Evolutionary conservation across 1,284 basidiomycete genomes (phyloP), one percentile per base, ranked within the genome.

Genomic region (Coriolopsis trogii): DNA sequence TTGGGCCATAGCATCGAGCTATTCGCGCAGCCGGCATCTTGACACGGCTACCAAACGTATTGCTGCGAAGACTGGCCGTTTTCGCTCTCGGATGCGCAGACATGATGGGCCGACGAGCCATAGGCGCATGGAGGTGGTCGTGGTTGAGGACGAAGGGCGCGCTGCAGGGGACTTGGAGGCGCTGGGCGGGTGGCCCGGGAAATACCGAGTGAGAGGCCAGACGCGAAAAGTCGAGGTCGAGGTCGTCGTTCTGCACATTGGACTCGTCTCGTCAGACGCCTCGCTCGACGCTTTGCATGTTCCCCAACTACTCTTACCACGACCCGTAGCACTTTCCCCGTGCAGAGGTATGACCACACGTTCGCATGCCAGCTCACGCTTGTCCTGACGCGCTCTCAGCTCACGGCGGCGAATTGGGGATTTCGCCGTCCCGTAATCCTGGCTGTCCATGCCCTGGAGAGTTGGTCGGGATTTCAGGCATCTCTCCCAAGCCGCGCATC

Each of bases 401-500:
- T 56, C 55, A 60, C 57, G 63, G 60, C 57, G 57, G 57, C 59
- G 59, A 56, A 64, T 65, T 61, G 69, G 64, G 68, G 62, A 63
- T 65, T 56, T 64, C 62, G 65, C 65, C 68, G 66, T 55, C 60
- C 59, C 64, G 58, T 67, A 71, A 61, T 59, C 68, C 76, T 76
- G 75, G 75, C 79, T 81, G 82, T 84, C 81, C 81, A 87, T 87
- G 85, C 84, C 81, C 73, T 81, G 77, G 80, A 79, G 78, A 72
- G 76, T 72, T 64, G 70, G 75, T 67, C 72, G 76, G 71, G 70
- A 74, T 69, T 74, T 72, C 72, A 80, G 78, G 76, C 80, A 77
- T 67, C 71, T 74, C 70, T 69, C 76, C 65, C 73, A 77, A 62
- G 63, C 64, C 56, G 52, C 73, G 68, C 55, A 58, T 47, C 41